Evolutionary conservation across 176 grass and related monocot genomes (phyloP), one percentile per base, ranked within the genome.

Genomic region (Eremochloa ophiuroides): DNA sequence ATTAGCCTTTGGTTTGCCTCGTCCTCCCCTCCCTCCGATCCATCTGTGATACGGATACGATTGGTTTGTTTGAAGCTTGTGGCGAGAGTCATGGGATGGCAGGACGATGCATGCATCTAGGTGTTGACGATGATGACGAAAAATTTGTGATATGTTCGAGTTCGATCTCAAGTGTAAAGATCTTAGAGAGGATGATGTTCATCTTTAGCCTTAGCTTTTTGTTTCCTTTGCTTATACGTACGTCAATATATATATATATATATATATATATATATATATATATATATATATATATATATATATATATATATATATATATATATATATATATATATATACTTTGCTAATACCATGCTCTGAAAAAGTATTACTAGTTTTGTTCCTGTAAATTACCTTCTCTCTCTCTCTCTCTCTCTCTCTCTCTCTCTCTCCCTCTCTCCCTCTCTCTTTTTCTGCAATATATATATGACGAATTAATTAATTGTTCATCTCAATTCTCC

Each of bases 111-210:
- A 35, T 35, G 34, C 64, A 28, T 18, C 70, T 82, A 26, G 43
- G 56, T 83, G 59, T 58, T 88, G 82, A 86, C 77, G 82, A 86
- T 78, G 85, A 84, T 78, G 85, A 84, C 16, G 87, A 95, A 60
- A 90, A 88, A 86, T 8, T 87, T 79, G 13, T 71, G 64, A 76
- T 55, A 76, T 55, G 53, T 81, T 71, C 22, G 15, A n/a, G n/a
- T n/a, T 46, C 13, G 41, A 23, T 75, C 51, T 63, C 22, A 89
- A 89, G 28, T 85, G 78, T 89, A 85, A 67, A 86, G 14, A 85
- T 66, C 73, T 31, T 31, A 66, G 27, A 37, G 71, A 65, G 62
- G 62, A 47, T 61, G 33, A 0, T 77, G 38, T 20, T 65, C 51
- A 64, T 61, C 46, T 66, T 46, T 77, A 61, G 61, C 37, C 11